Evolutionary conservation across 108 stramenopile species (phyloP).

Genomic region (Nitzschia sp.): DNA sequence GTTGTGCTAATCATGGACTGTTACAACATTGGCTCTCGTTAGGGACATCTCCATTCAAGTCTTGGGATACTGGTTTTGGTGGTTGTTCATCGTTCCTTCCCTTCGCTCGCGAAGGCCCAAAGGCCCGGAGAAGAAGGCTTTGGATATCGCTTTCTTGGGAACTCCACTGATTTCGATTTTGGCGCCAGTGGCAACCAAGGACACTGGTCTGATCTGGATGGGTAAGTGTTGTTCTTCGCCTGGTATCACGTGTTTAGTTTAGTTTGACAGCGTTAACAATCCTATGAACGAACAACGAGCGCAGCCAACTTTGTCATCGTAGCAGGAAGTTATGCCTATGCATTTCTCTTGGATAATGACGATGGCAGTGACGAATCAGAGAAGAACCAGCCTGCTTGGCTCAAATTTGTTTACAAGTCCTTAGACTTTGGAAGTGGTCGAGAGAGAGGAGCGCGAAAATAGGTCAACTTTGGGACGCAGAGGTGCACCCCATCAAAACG

Average conservation of each 20-base stretch:
- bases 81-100: slow-evolving; percentile 96
- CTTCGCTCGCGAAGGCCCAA: slow-evolving; percentile 85
- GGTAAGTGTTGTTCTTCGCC: slow-evolving; percentile 16
- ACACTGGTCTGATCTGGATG: slow-evolving; percentile 85
- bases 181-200: slow-evolving; percentile 91
- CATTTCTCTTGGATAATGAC: slow-evolving; percentile 49
- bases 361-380: slow-evolving; percentile 40
- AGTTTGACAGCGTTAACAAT: background rate
- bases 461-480: no score
- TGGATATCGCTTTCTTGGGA: slow-evolving; percentile 94
- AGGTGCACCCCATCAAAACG: background rate
- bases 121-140: slow-evolving; percentile 90
- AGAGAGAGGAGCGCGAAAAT: slow-evolving; percentile 79
- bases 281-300: slow-evolving; percentile 1
- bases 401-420: slow-evolving; percentile 87
- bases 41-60: slow-evolving; percentile 90
- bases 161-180: slow-evolving; percentile 85
- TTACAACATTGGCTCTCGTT: no score
- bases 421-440: slow-evolving; percentile 88
- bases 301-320: slow-evolving; percentile 76
- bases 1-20: background rate
- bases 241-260: background rate
- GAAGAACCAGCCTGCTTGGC: slow-evolving; percentile 67
- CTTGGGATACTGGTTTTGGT: slow-evolving; percentile 97
- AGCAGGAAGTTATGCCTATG: slow-evolving; percentile 72